Conservation (phyloP, 2,329 filamentous ascomycete species). For the Xylariaceae sp. region DNA sequence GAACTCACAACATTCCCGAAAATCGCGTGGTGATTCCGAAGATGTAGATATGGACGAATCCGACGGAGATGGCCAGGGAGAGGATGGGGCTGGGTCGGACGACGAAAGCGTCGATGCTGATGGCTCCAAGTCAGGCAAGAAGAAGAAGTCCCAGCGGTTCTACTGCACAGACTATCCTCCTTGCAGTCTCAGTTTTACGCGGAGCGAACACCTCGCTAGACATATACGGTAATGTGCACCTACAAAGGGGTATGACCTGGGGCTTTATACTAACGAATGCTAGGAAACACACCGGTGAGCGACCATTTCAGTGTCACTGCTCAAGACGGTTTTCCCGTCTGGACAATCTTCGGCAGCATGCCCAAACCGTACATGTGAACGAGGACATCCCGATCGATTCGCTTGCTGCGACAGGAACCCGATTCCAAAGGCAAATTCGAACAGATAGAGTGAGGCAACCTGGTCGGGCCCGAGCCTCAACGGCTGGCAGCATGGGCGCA, state of each 20-base stretch:
- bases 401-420: slow-evolving; percentile 83
- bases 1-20: slow-evolving; percentile 58
- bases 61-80: slow-evolving; percentile 55
- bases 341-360: slow-evolving; percentile 94
- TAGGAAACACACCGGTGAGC: slow-evolving; percentile 95
- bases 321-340: slow-evolving; percentile 87
- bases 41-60: slow-evolving; percentile 77
- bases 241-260: slow-evolving; percentile 6
- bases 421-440: slow-evolving; percentile 87
- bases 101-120: slow-evolving; percentile 62
- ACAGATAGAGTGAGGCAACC: slow-evolving; percentile 78
- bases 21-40: slow-evolving; percentile 55
- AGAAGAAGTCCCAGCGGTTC: slow-evolving; percentile 95
- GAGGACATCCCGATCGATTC: slow-evolving; percentile 95
- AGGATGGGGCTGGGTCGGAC: slow-evolving; percentile 56
- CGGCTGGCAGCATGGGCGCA: slow-evolving; percentile 66
- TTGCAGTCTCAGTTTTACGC: slow-evolving; percentile 89
- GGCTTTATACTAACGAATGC: slow-evolving; percentile 21
- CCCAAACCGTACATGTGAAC: slow-evolving; percentile 95
- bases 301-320: slow-evolving; percentile 95
- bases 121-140: slow-evolving; percentile 71
- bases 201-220: slow-evolving; percentile 90
- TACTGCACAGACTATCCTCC: slow-evolving; percentile 94
- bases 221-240: slow-evolving; percentile 73
- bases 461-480: slow-evolving; percentile 71